These are phyloP conservation scores for Coemansia umbellata DNA, from an alignment of 192 early-diverging fungal genomes.

Conservation along the genomic window DNA sequence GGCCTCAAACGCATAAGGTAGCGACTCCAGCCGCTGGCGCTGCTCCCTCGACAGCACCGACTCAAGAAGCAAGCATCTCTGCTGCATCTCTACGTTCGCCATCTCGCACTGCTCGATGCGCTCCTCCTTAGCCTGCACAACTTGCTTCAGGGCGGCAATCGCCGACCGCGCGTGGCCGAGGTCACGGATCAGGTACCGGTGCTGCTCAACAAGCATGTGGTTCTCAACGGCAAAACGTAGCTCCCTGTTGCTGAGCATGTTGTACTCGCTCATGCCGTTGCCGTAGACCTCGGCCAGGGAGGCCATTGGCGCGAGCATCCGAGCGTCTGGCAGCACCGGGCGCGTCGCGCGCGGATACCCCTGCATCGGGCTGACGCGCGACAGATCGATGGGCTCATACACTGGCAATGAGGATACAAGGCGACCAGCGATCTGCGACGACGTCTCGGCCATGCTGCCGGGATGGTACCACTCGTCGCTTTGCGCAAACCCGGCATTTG, in stretches of 20 bases:
- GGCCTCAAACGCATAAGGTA: slow-evolving; percentile 11
- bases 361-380: not conserved
- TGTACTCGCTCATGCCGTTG: slow-evolving; percentile 2
- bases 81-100: slow-evolving; percentile 31
- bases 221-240: slow-evolving; percentile 44
- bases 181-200: slow-evolving; percentile 42
- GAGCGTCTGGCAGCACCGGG: slow-evolving; percentile 27
- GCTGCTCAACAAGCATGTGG: slow-evolving; percentile 49
- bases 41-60: slow-evolving; percentile 25
- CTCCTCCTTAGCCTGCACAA: slow-evolving; percentile 47
- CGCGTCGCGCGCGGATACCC: slow-evolving; percentile 23
- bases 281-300: slow-evolving; percentile 31
- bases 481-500: too few species aligned
- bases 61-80: slow-evolving; percentile 27
- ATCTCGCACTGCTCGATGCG: slow-evolving; percentile 33
- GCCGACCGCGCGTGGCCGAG: slow-evolving; percentile 44
- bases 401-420: slow-evolving; percentile 32
- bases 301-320: slow-evolving; percentile 46
- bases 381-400: slow-evolving; percentile 45
- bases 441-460: not conserved
- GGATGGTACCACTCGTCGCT: not conserved
- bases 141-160: slow-evolving; percentile 38
- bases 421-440: not conserved
- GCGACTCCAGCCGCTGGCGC: slow-evolving; percentile 11
- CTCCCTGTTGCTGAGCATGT: slow-evolving; percentile 37